Conservation (phyloP, 139 green algal genomes). For the Penium margaritaceum region DNA sequence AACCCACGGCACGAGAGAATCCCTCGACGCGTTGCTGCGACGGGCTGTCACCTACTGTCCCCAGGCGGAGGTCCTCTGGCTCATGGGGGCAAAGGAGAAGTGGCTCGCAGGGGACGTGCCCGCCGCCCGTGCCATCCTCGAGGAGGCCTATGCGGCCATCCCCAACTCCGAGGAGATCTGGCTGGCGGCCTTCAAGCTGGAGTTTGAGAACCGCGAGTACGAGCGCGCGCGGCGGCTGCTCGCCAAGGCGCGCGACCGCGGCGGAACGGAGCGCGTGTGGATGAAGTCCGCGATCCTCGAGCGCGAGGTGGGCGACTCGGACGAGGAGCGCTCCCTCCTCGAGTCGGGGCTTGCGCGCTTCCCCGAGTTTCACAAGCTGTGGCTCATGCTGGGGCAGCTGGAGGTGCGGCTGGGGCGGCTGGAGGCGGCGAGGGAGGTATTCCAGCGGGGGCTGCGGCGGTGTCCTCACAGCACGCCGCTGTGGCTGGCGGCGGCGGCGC, state of each 20-base stretch:
- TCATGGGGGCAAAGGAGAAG: constrained; percentile 94
- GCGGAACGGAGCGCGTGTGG: constrained; percentile 75
- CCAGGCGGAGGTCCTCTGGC: constrained; percentile 87
- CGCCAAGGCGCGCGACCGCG: constrained; percentile 65
- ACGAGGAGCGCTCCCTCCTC: constrained; percentile 61
- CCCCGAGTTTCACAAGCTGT: constrained; percentile 79
- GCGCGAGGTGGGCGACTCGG: constrained; percentile 68
- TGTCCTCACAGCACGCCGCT: constrained; percentile 44
- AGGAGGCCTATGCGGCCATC: constrained; percentile 77
- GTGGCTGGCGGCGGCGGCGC: constrained; percentile 45
- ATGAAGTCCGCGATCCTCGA: constrained; percentile 94
- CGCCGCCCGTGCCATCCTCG: constrained; percentile 66
- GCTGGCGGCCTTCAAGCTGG: constrained; percentile 96
- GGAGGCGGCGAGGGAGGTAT: constrained; percentile 53
- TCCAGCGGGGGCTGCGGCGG: constrained; percentile 38
- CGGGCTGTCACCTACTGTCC: constrained; percentile 80
- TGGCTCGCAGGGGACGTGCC: constrained; percentile 78
- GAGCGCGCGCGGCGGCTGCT: constrained; percentile 64
- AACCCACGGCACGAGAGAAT: constrained; percentile 61
- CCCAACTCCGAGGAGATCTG: constrained; percentile 88
- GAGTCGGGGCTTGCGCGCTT: constrained; percentile 66
- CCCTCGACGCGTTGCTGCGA: constrained; percentile 73
- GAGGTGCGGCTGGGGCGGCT: constrained; percentile 57
- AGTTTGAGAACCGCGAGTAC: constrained; percentile 90
- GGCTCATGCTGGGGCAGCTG: constrained; percentile 89